These are phyloP conservation scores for Sclerotinia nivalis DNA, from an alignment of 2,329 filamentous ascomycete species.

Conservation along the genomic window DNA sequence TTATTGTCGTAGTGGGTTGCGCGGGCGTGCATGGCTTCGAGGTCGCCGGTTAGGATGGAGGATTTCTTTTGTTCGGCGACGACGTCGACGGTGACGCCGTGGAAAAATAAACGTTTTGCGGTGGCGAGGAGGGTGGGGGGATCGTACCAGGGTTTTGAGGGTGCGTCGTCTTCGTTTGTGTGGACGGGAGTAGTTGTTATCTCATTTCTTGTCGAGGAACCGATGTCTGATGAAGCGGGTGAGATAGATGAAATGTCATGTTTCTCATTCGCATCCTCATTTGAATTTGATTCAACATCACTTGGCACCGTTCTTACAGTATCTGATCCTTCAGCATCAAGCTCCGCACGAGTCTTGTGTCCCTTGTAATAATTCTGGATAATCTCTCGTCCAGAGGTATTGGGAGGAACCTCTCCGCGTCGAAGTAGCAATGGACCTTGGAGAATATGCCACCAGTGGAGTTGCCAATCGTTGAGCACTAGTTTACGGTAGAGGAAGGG, in stretches of 20 bases:
- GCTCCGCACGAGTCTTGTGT: conserved; percentile 26
- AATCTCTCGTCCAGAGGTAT: neutral
- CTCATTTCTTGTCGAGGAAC: neutral
- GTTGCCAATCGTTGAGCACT: conserved; percentile 40
- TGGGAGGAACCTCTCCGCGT: conserved; percentile 7
- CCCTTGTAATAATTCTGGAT: conserved; percentile 13
- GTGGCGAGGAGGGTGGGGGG: neutral
- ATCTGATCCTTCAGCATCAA: conserved; percentile 51
- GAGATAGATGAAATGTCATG: neutral
- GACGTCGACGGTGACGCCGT: conserved; percentile 6
- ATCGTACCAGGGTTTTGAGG: neutral
- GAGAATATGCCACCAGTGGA: conserved; percentile 41
- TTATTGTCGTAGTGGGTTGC: conserved; percentile 69
- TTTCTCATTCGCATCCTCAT: neutral
- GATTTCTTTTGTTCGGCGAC: conserved; percentile 39
- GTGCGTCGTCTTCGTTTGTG: neutral
- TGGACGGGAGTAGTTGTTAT: neutral
- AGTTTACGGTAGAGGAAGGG: conserved; percentile 40
- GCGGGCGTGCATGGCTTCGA: conserved; percentile 65
- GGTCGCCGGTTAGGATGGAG: conserved; percentile 65
- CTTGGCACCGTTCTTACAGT: neutral
- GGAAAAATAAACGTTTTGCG: neutral
- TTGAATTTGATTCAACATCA: neutral
- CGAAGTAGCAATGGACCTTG: conserved; percentile 41
- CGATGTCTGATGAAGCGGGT: neutral